These are phyloP conservation scores for Syzygium aqueum DNA, from an alignment of 345 rosid species.

Conservation along the genomic window DNA sequence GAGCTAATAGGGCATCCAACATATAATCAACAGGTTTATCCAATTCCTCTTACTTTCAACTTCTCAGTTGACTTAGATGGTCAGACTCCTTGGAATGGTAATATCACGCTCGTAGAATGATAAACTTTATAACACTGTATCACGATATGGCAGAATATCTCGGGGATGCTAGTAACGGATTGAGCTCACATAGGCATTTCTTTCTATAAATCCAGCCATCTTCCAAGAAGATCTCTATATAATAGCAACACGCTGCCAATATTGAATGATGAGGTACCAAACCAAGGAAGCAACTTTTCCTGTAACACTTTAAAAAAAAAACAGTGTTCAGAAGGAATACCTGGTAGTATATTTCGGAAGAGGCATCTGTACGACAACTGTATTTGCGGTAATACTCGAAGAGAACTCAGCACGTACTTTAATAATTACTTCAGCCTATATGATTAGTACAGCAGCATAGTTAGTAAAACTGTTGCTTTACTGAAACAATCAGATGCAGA, in stretches of 20 bases:
- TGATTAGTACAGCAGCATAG: conserved; percentile 2
- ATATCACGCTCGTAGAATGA: neutral
- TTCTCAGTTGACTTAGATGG: neutral
- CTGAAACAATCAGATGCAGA: neutral
- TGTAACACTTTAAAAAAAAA: neutral
- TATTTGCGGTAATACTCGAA: conserved; percentile 74
- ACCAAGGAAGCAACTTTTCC: neutral
- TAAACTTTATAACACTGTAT: neutral
- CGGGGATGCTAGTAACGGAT: neutral
- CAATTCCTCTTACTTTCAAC: neutral
- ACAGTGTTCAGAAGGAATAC: conserved; percentile 16
- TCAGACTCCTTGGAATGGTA: neutral
- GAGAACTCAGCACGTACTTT: conserved; percentile 83
- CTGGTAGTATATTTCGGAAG: conserved; percentile 85
- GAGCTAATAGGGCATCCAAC: neutral
- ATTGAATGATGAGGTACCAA: neutral
- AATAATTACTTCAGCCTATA: conserved; percentile 88
- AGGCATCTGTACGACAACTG: conserved; percentile 79
- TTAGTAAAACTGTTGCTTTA: neutral
- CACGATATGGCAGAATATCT: neutral
- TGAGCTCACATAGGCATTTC: neutral
- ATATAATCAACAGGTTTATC: neutral
- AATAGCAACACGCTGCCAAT: neutral
- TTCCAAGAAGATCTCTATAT: neutral
- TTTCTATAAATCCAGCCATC: neutral